phyloP scores from a whole-genome alignment of 1,284 basidiomycete genomes.

The Takashimella koratensis region DNA sequence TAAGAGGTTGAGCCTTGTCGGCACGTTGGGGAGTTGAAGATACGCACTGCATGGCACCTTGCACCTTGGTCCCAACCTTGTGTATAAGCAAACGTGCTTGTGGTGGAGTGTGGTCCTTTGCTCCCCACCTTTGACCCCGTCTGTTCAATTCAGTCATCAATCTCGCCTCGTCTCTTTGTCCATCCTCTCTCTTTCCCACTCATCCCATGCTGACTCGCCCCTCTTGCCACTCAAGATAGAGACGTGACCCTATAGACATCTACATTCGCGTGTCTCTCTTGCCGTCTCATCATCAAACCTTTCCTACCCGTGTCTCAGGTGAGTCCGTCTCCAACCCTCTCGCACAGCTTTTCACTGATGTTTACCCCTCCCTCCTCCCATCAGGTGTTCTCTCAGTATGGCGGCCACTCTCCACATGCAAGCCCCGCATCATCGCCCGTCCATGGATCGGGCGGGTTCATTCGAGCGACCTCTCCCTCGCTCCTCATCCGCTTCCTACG shows the following conservation, averaged over 20 bases:
- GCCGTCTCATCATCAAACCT: neutral
- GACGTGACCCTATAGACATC: neutral
- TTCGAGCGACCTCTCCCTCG: constrained; percentile 36
- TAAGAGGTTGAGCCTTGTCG: too few relatives aligned
- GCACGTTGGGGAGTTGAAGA: too few relatives aligned
- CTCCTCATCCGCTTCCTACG: constrained; percentile 25
- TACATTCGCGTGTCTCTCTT: neutral
- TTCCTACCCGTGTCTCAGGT: neutral
- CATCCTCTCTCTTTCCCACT: too few relatives aligned
- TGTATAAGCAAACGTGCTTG: neutral
- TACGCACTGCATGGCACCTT: too few relatives aligned
- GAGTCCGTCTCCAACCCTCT: neutral
- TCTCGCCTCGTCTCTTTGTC: too few relatives aligned
- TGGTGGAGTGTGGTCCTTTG: neutral
- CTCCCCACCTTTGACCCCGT: neutral
- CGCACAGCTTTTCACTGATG: neutral
- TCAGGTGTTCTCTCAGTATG: constrained; percentile 23
- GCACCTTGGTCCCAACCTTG: too few relatives aligned
- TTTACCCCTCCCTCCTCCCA: neutral
- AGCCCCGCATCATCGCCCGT: constrained; percentile 34
- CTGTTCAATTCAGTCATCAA: too few relatives aligned
- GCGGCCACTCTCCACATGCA: constrained; percentile 39
- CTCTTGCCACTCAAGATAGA: neutral
- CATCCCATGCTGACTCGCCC: too few relatives aligned
- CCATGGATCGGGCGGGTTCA: constrained; percentile 43